phyloP scores from a whole-genome alignment of 129 eudicot species.

The Silybum marianum region DNA sequence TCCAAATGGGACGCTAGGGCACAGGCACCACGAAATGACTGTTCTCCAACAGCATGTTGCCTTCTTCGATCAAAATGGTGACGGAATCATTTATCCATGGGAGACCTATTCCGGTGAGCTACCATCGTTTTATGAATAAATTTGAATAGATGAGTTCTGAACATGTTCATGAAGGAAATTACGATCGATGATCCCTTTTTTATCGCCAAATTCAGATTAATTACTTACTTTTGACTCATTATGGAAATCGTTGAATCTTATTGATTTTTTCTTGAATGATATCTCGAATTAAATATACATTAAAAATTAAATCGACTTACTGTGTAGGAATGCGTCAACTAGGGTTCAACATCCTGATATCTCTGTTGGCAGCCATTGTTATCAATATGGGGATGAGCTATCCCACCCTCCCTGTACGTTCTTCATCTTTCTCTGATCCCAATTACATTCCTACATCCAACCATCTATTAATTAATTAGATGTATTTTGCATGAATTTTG shows the following conservation, averaged over 20 bases:
- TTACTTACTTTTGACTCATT: not conserved
- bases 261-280: not conserved
- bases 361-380: constrained; percentile 52
- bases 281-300: not conserved
- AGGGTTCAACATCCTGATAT: constrained; percentile 62
- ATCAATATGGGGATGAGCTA: constrained; percentile 69
- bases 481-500: not conserved
- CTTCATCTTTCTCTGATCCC: not conserved
- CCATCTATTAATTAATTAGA: not conserved
- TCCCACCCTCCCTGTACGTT: constrained; percentile 76
- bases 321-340: constrained; percentile 58
- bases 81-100: constrained; percentile 94
- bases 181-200: not conserved
- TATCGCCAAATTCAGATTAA: not conserved
- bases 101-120: constrained; percentile 80
- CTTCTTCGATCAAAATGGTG: constrained; percentile 75
- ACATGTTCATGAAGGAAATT: not conserved
- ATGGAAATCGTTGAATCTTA: not conserved
- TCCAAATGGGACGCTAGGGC: constrained; percentile 83
- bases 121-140: not conserved
- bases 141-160: not conserved
- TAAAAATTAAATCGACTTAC: not conserved
- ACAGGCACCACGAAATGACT: constrained; percentile 50
- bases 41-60: constrained; percentile 91
- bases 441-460: not conserved